Base-by-base conservation (phyloP, 352 stramenopile genomes). In the Globisporangium okanoganense region DNA sequence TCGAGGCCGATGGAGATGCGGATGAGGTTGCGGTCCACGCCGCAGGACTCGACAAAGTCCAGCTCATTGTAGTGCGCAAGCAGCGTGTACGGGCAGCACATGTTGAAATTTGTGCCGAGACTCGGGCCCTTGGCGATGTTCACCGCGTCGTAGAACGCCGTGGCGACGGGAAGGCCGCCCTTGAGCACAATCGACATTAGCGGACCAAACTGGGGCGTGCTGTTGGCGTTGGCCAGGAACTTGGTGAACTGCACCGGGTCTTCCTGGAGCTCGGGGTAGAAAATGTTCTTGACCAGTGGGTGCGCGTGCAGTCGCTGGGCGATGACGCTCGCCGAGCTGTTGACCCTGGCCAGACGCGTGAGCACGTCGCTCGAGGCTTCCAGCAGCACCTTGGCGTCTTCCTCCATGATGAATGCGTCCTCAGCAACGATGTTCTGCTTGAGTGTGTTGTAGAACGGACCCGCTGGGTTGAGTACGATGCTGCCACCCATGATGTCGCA, bases 51-150 rank as follows among this genome's bases (percentile, higher is more conserved):
- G 22, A 87, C 91, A 65, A 95, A 98, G 54, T 97, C 87, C 43
- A 98, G 75, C 69, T 98, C 94, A 35, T 88, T 61, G 65, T 96
- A 98, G 64, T 98, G 94, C 1, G 94, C 94, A 0, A 98, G 70
- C 33, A 98, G 58, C 18, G 92, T 94, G 73, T 98, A 98, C 12
- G 94, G 92, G 71, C 88, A 98, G 18, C 77, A 75, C 16, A 98
- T 73, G 20, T 93, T 97, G 64, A 98, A 98, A 72, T 98, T 98
- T 0, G 93, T 98, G 38, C 94, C 94, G 22, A 98, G 82, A 36
- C 86, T 95, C 31, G 88, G 87, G 0, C 88, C 85, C 55, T 97
- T 97, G 27, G 87, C 88, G 36, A 95, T 69, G 40, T 78, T 75
- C 31, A 98, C 58, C 2, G 75, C 55, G 65, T 98, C 87, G 69